Base-by-base conservation (phyloP, 2,329 filamentous ascomycete species). In the Alternaria conjuncta region DNA sequence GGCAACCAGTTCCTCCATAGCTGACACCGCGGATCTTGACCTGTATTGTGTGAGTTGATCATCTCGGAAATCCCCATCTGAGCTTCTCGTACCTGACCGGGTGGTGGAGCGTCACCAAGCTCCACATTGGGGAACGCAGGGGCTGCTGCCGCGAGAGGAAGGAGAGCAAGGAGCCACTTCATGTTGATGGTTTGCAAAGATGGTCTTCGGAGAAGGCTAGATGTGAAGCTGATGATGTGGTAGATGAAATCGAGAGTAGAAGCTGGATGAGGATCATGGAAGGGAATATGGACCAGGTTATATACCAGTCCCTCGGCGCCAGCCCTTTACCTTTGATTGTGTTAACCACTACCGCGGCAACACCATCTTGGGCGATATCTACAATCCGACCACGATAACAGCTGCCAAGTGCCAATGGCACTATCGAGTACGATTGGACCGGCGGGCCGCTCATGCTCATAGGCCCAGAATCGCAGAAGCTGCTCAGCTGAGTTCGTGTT, bases 1-100 rank as follows among this genome's bases (percentile, higher is more conserved):
- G 83, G 71, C 83, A 85, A 32, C 83, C 83, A 60, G 80, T 83
- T 65, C 84, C 84, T 65, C 82, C 83, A 71, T 84, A 84, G 44
- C 77, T 80, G 57, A 85, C 77, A 47, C 77, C 77, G 41, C 79
- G 75, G 66, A 84, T 83, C 54, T 75, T 79, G 46, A 85, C 82
- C 64, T 77, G 64, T 41, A 9, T 49, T n/a, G 50, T 44, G 28
- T 79, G 21, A 75, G 65, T 26, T 55, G 57, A 55, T 30, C 23
- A 20, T 36, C 8, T 28, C 21, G 25, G 7, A 36, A 32, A 11
- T 0, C 7, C 11, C 21, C 10, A 44, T 26, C 18, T 8, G 10
- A n/a, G 60, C 4, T 15, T 21, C 15, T 13, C 51, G 26, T 71
- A 80, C 73, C 71, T 71, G 67, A 46, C 76, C 74, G 50, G 74